Base-by-base conservation (phyloP, 805 yeast species). In the Pichia membranifaciens region DNA sequence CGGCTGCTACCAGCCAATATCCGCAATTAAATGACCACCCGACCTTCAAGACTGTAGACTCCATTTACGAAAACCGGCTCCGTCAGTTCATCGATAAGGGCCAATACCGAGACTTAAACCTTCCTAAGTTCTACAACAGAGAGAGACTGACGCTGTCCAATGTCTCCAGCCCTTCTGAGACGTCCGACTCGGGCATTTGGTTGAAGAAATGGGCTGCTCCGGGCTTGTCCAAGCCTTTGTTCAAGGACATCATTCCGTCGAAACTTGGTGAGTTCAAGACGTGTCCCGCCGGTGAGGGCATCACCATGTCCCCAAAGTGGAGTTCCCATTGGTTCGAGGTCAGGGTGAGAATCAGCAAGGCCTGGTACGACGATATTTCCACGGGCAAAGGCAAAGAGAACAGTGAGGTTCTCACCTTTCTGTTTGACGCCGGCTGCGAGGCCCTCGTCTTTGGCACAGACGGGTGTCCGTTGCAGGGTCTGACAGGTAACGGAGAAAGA, bases 321-420 rank as follows among this genome's bases (percentile, higher is more conserved):
- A 83, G 91, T 49, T 85, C 98, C 1, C 95, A 88, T 54, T 91
- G 99, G 99, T 88, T 93, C 66, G 76, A 79, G 55, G 68, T 91
- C 18, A 66, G 73, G 13, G 66, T 87, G 49, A 68, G 70, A n/a
- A 69, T 91, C 5, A 96, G 96, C 0, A 54, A 69, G 15, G 62
- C 71, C 3, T 82, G 87, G 86, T 54, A 67, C 9, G 61, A 70
- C 20, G 71, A 73, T 15, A 68, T 83, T 45, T 76, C 87, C 49
- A 82, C 87, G 52, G 41, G 37, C n/a, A 36, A 44, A 20, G 21
- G 20, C 6, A 41, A 41, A 16, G 29, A 41, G 20, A 32, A 28
- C 9, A 23, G 18, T 10, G 47, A 53, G 41, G 35, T 32, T 7
- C 29, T 54, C 9, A 47, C 51, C 15, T 48, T 54, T 22, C 20